Evolutionary conservation across 805 yeast genomes (phyloP).

Genomic region (Candida adriatica): DNA sequence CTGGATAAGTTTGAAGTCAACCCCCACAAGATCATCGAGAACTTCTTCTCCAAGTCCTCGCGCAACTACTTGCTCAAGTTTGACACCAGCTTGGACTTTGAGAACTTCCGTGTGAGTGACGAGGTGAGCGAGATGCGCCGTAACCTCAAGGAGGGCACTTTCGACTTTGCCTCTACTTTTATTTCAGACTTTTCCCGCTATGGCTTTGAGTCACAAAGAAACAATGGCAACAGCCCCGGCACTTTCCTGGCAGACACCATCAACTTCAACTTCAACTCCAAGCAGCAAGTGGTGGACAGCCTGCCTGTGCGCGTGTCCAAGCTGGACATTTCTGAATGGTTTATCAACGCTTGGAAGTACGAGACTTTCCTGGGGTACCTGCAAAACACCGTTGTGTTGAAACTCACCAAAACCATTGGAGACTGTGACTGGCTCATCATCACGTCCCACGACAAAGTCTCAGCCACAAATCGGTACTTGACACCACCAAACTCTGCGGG

Average conservation of each 20-base stretch:
- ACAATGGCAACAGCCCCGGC: conserved; percentile 15
- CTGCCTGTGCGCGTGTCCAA: conserved; percentile 30
- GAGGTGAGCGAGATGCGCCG: conserved; percentile 20
- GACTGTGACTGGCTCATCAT: conserved; percentile 34
- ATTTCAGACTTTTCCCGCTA: conserved; percentile 22
- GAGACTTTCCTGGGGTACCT: conserved; percentile 31
- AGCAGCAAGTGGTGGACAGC: conserved; percentile 17
- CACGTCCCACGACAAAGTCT: conserved; percentile 27
- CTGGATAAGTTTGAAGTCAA: conserved; percentile 35
- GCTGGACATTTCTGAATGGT: conserved; percentile 32
- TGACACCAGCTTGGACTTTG: conserved; percentile 26
- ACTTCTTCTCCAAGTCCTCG: conserved; percentile 30
- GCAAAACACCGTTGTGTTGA: conserved; percentile 29
- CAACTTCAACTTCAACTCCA: conserved; percentile 24
- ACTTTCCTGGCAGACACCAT: conserved; percentile 24
- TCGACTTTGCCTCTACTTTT: conserved; percentile 21
- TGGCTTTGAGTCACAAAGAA: conserved; percentile 20
- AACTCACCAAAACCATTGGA: conserved; percentile 30
- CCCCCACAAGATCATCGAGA: conserved; percentile 29
- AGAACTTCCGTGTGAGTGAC: conserved; percentile 22
- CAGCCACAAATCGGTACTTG: conserved; percentile 21
- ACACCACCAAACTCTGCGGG: conserved; percentile 23
- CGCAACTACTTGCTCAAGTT: conserved; percentile 27
- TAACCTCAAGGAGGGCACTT: conserved; percentile 18
- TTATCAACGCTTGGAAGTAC: conserved; percentile 33